phyloP scores from a whole-genome alignment of 2,329 filamentous ascomycete species.

The Phialocephala subalpina region DNA sequence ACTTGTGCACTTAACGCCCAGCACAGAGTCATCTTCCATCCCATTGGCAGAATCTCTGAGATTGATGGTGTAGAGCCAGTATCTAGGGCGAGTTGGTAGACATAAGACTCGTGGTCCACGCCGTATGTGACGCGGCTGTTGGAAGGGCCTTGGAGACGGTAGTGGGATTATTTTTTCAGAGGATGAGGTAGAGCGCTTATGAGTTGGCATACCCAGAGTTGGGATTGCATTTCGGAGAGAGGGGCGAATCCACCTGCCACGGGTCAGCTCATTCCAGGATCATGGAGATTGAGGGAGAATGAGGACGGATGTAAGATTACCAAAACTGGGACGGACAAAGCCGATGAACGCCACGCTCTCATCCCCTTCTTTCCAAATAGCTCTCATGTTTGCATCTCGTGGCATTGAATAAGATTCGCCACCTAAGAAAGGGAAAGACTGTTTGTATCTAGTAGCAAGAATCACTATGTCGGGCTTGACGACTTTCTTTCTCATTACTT shows the following conservation, averaged over 20 bases:
- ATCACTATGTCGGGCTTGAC: constrained; percentile 53
- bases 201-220: constrained; percentile 54
- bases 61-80: constrained; percentile 53
- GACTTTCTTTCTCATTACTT: constrained; percentile 36
- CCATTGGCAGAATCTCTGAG: constrained; percentile 42
- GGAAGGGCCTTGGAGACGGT: constrained; percentile 47
- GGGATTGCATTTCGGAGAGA: constrained; percentile 56
- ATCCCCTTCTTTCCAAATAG: constrained; percentile 55
- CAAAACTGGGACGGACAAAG: constrained; percentile 54
- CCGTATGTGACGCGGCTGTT: constrained; percentile 42
- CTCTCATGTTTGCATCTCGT: constrained; percentile 58
- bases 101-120: constrained; percentile 58
- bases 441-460: constrained; percentile 56
- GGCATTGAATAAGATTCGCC: constrained; percentile 51
- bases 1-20: constrained; percentile 60
- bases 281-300: too few relatives aligned
- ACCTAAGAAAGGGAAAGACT: constrained; percentile 51
- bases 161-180: constrained; percentile 50
- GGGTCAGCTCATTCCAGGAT: too few relatives aligned
- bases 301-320: too few relatives aligned
- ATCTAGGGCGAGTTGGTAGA: constrained; percentile 57
- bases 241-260: constrained; percentile 53
- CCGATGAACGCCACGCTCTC: constrained; percentile 55
- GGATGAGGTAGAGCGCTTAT: constrained; percentile 43
- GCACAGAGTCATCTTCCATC: constrained; percentile 49